phyloP scores from a whole-genome alignment of 2,329 filamentous ascomycete genomes.

The Didymosphaeria variabile region DNA sequence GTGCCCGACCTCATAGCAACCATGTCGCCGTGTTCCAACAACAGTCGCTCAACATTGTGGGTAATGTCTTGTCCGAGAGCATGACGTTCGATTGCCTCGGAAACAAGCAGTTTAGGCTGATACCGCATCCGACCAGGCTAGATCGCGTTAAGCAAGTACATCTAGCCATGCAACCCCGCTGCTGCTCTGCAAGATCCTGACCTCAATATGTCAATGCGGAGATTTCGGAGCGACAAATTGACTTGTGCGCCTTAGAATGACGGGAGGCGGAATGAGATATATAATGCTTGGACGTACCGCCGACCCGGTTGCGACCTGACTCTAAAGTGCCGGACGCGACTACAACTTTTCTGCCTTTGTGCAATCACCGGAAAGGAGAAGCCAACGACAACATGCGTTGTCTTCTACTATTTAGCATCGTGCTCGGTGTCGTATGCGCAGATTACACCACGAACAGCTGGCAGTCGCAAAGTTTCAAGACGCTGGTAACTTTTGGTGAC shows the following conservation, averaged over 20 bases:
- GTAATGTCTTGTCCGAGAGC: background rate
- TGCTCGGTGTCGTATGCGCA: constrained; percentile 28
- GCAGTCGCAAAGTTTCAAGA: constrained; percentile 63
- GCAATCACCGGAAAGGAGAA: background rate
- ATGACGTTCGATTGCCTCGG: background rate
- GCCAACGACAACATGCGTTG: constrained; percentile 26
- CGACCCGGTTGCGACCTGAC: constrained; percentile 15
- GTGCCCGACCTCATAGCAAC: background rate
- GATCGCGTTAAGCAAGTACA: constrained; percentile 22
- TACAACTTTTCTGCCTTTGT: background rate
- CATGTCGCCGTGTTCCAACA: background rate
- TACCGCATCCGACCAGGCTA: constrained; percentile 22
- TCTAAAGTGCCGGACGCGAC: background rate
- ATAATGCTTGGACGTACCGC: constrained; percentile 22
- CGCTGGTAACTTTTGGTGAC: constrained; percentile 75
- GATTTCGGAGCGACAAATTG: constrained; percentile 22
- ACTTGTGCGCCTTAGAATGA: background rate
- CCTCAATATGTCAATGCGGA: constrained; percentile 23
- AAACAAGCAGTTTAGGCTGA: constrained; percentile 39
- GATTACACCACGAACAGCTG: constrained; percentile 34
- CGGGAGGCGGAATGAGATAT: constrained; percentile 21
- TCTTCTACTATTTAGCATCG: constrained; percentile 32
- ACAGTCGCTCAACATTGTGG: background rate
- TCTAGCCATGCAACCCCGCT: constrained; percentile 18
- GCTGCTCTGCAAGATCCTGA: constrained; percentile 21